These are phyloP conservation scores for Lasiosphaeria ovina DNA, from an alignment of 495 filamentous ascomycete genomes.

Conservation along the genomic window DNA sequence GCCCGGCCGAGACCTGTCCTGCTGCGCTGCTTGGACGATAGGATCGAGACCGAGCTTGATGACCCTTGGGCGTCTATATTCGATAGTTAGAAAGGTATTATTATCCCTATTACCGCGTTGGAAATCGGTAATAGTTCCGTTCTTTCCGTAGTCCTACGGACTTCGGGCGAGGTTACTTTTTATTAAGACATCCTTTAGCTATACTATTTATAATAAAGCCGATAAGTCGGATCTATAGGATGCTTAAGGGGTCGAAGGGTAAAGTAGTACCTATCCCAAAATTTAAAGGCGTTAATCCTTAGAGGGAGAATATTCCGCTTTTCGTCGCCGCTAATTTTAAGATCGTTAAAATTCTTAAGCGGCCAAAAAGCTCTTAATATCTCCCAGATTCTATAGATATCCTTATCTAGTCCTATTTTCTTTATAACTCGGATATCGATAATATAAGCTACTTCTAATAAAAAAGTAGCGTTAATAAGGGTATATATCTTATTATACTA, in stretches of 20 bases:
- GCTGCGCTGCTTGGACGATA: too few relatives aligned
- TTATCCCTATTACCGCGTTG: too few relatives aligned
- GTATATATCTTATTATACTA: constrained; percentile 12
- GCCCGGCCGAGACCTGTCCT: too few relatives aligned
- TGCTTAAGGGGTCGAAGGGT: constrained; percentile 10
- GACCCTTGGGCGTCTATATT: too few relatives aligned
- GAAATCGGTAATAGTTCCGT: too few relatives aligned
- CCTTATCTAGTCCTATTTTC: constrained; percentile 2
- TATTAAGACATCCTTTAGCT: too few relatives aligned
- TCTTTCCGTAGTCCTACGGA: too few relatives aligned
- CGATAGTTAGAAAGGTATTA: too few relatives aligned
- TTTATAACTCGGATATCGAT: constrained; percentile 8
- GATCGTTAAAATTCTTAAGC: background rate
- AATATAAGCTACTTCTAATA: too few relatives aligned
- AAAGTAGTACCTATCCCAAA: constrained; percentile 11
- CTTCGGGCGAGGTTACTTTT: too few relatives aligned
- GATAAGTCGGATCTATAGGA: background rate
- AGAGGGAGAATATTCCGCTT: constrained; percentile 11
- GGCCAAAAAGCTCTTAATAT: constrained; percentile 9
- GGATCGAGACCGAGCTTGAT: too few relatives aligned
- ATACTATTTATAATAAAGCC: too few relatives aligned
- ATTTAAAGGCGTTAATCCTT: constrained; percentile 2
- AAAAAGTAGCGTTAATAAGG: constrained; percentile 4
- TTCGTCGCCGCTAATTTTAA: constrained; percentile 3
- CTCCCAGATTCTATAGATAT: constrained; percentile 3